phyloP scores from a whole-genome alignment of 2,329 filamentous ascomycete species.

The Xenosphaeropsis pyriputrescens region DNA sequence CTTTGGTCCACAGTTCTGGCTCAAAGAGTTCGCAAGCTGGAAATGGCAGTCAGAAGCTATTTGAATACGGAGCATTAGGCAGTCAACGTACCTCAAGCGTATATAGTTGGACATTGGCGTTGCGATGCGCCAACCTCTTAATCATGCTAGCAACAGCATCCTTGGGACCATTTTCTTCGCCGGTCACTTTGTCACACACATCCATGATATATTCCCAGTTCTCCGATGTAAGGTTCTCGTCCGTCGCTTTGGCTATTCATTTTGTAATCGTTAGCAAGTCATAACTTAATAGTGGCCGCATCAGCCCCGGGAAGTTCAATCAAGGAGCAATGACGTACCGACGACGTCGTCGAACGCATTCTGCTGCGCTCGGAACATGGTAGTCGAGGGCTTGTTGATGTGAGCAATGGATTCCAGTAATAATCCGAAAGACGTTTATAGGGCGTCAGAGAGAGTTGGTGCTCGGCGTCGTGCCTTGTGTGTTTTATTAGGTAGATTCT shows the following conservation, averaged over 20 bases:
- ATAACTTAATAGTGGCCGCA: too few relatives aligned
- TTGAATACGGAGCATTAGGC: neutral
- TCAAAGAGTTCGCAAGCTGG: slow-evolving; percentile 55
- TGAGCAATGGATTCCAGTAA: too few relatives aligned
- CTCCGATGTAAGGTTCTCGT: slow-evolving; percentile 75
- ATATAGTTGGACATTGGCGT: slow-evolving; percentile 68
- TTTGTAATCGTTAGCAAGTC: too few relatives aligned
- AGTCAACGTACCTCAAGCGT: slow-evolving; percentile 41
- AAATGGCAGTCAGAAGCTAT: slow-evolving; percentile 1
- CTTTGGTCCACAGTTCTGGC: slow-evolving; percentile 55
- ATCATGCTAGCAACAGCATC: slow-evolving; percentile 60
- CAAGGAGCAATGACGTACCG: slow-evolving; percentile 28
- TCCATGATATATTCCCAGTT: slow-evolving; percentile 51
- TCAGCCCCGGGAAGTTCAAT: too few relatives aligned
- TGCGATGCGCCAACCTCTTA: slow-evolving; percentile 58
- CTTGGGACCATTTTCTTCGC: slow-evolving; percentile 34
- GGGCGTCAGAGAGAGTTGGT: too few relatives aligned
- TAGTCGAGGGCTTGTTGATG: neutral
- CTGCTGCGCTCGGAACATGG: slow-evolving; percentile 46
- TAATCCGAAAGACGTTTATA: too few relatives aligned
- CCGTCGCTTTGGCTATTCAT: slow-evolving; percentile 62
- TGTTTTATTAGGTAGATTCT: too few relatives aligned
- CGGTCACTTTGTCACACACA: slow-evolving; percentile 24
- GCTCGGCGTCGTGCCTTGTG: too few relatives aligned
- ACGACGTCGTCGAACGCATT: slow-evolving; percentile 59